Base-by-base conservation (phyloP, 129 eudicot genomes). In the Flaveria robusta region DNA sequence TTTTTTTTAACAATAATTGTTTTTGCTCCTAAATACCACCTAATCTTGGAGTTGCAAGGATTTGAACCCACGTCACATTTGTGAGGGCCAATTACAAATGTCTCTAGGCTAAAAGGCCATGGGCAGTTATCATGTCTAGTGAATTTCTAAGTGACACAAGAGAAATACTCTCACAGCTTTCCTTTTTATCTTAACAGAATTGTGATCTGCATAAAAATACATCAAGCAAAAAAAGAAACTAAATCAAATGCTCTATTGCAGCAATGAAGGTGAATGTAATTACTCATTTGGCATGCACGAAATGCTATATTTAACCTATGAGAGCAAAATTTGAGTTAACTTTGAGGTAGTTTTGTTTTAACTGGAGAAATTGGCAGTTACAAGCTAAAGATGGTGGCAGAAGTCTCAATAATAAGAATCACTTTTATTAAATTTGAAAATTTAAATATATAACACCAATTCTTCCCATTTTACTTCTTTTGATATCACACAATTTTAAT, bases 301-400 rank as follows among this genome's bases (percentile, higher is more conserved):
- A 56, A 23, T 9, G 52, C 27, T 27, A 56, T 56, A 3, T 22
- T 9, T 56, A 56, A 56, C 64, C 64, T 56, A 9, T 22, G 64
- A 11, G n/a, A 22, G 64, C 29, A 18, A 20, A 56, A 8, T 20
- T 20, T 54, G 1, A 22, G 31, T 56, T 56, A 22, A 20, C 14
- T 56, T 56, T 52, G 22, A n/a, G 20, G 26, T 52, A 52, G 60
- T 52, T 56, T 56, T 56, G 64, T 56, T 56, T 56, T 10, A 56
- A 56, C 29, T 0, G 6, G 29, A 56, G 31, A 56, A 22, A 56
- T 4, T 22, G 1, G 29, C 14, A 22, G 34, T 22, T 56, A 56
- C 64, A 56, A 56, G 31, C 64, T 56, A 56, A 20, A 56, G 14
- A 22, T 20, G 31, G 64, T 56, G 23, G 64, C 31, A 22, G 5